Percentiles rank a stretch among this genome's conserved stretches.
These are phyloP conservation scores for Echeveria elegans DNA, from an alignment of 164 flowering plant genomes.

Conservation along the genomic window DNA sequence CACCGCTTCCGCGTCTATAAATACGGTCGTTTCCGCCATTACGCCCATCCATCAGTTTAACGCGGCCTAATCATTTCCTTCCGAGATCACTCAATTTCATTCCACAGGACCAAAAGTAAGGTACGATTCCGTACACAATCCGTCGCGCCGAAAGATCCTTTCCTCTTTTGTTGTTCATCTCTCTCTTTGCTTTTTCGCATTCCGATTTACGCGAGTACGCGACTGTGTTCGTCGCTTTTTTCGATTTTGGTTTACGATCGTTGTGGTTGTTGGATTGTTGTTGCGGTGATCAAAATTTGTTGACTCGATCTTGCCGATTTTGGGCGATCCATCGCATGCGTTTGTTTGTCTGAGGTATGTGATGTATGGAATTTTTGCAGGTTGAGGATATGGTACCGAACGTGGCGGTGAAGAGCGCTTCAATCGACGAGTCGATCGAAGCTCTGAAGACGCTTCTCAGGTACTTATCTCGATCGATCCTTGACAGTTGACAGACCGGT, in stretches of 20 bases:
- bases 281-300: too few relatives aligned
- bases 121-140: neutral
- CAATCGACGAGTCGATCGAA: neutral
- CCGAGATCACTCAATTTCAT: neutral
- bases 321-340: too few relatives aligned
- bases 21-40: too few relatives aligned
- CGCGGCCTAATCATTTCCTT: too few relatives aligned
- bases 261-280: neutral
- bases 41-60: too few relatives aligned
- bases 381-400: neutral
- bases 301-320: too few relatives aligned
- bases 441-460: constrained; percentile 7
- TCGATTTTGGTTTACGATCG: neutral
- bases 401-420: neutral
- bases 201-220: neutral
- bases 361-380: neutral
- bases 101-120: neutral
- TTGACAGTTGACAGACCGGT: neutral
- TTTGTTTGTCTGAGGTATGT: too few relatives aligned
- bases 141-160: neutral
- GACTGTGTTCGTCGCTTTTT: neutral
- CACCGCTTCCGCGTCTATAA: too few relatives aligned
- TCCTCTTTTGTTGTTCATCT: neutral
- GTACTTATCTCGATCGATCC: neutral
- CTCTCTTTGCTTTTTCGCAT: neutral